Percentiles rank a stretch among this genome's conserved stretches.
Conservation (phyloP, 164 flowering plant species). For the Vitis rotundifolia region DNA sequence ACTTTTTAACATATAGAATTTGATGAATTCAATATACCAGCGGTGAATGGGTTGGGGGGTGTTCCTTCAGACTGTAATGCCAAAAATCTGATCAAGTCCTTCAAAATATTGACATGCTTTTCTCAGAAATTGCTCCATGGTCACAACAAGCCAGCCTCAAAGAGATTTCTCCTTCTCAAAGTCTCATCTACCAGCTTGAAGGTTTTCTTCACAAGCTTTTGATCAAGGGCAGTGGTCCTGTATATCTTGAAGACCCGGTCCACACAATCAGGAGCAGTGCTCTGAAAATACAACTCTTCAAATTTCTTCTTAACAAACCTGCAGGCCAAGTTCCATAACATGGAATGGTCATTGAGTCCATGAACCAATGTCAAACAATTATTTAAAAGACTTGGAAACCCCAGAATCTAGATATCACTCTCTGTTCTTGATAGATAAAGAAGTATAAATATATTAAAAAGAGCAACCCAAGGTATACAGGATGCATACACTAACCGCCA, state of each 20-base stretch:
- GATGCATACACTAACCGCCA: too few relatives aligned
- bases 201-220: conserved; percentile 95
- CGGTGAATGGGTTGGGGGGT: background rate
- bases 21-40: background rate
- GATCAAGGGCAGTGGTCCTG: conserved; percentile 96
- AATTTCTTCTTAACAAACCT: conserved; percentile 99
- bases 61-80: conserved; percentile 1
- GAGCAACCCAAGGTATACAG: too few relatives aligned
- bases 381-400: background rate
- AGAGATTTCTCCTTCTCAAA: conserved; percentile 86
- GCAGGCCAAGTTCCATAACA: conserved; percentile 11
- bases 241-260: conserved; percentile 96
- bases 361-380: background rate
- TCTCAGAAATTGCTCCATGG: background rate
- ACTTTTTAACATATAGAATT: conserved; percentile 8
- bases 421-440: too few relatives aligned
- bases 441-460: too few relatives aligned
- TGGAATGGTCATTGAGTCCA: background rate
- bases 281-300: conserved; percentile 91
- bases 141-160: conserved; percentile 93
- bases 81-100: conserved; percentile 12
- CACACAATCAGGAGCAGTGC: conserved; percentile 78
- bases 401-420: too few relatives aligned
- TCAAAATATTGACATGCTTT: conserved; percentile 11
- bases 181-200: conserved; percentile 98